phyloP scores from a whole-genome alignment of 208 protist genomes.

The Baffinella frigidus region DNA sequence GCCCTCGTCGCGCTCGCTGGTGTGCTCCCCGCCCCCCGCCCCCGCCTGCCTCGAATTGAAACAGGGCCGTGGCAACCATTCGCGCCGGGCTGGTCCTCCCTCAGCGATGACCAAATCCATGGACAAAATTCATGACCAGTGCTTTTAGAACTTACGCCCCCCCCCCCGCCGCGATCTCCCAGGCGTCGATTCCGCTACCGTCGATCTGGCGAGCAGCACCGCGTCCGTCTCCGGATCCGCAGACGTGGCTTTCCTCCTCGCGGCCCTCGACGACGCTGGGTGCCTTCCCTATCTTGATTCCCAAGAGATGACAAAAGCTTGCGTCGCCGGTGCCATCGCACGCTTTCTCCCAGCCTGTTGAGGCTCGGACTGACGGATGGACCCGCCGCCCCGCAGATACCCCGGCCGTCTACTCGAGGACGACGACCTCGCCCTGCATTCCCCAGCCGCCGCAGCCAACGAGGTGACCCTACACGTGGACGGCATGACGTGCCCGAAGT shows the following conservation, averaged over 20 bases:
- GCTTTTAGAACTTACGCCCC: too few relatives aligned
- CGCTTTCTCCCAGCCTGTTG: too few relatives aligned
- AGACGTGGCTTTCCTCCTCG: not conserved
- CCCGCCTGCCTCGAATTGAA: too few relatives aligned
- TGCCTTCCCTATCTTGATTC: not conserved
- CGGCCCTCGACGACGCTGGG: not conserved
- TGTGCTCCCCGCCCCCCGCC: not conserved
- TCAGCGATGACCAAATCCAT: too few relatives aligned
- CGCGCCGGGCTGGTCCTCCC: too few relatives aligned
- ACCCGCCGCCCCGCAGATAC: too few relatives aligned
- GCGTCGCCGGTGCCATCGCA: not conserved
- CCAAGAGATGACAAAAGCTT: not conserved
- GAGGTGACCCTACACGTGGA: conserved; percentile 21
- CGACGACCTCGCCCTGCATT: not conserved
- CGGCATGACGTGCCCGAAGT: conserved; percentile 69
- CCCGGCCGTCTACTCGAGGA: not conserved
- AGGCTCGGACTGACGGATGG: too few relatives aligned
- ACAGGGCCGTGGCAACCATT: too few relatives aligned
- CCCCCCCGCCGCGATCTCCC: too few relatives aligned
- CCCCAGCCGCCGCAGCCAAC: not conserved
- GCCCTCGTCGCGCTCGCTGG: conserved; percentile 21
- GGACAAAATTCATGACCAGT: too few relatives aligned
- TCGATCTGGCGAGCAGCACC: not conserved
- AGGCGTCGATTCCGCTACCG: too few relatives aligned
- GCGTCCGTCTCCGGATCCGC: not conserved